Percentiles rank a stretch among this genome's conserved stretches.
These are phyloP conservation scores for Lablab purpureus DNA, from an alignment of 306 rosid species.

Conservation along the genomic window DNA sequence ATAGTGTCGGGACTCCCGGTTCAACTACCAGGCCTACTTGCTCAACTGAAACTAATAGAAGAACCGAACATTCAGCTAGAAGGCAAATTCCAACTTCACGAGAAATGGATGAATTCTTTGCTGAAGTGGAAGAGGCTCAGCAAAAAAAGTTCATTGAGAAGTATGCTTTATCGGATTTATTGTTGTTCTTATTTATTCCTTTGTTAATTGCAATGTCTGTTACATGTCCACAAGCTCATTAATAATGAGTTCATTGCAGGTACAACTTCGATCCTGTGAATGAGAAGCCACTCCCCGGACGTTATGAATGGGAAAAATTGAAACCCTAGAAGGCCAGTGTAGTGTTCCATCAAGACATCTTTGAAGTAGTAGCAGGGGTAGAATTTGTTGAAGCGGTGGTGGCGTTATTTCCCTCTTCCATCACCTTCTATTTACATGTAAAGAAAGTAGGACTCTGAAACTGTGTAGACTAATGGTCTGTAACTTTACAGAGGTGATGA, in stretches of 20 bases:
- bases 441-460: conserved; percentile 83
- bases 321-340: conserved; percentile 53
- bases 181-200: conserved; percentile 16
- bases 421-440: conserved; percentile 85
- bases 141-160: conserved; percentile 79
- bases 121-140: conserved; percentile 73
- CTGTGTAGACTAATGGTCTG: conserved; percentile 88
- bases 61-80: conserved; percentile 57
- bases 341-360: conserved; percentile 59
- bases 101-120: conserved; percentile 91
- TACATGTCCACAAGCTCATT: conserved; percentile 12
- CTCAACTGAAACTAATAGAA: conserved; percentile 57
- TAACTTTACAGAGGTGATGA: conserved; percentile 78
- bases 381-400: conserved; percentile 75
- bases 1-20: conserved; percentile 73
- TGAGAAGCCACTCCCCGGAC: conserved; percentile 87
- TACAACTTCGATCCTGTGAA: conserved; percentile 92
- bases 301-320: conserved; percentile 85
- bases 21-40: conserved; percentile 79
- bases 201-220: neutral
- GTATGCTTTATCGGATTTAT: conserved; percentile 52
- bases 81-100: conserved; percentile 74
- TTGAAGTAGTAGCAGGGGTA: conserved; percentile 69
- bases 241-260: conserved; percentile 63
- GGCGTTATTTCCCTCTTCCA: conserved; percentile 92